These are phyloP conservation scores for Hemisphaericaspora subhashii DNA, from an alignment of 1,139 yeast species.

Conservation along the genomic window DNA sequence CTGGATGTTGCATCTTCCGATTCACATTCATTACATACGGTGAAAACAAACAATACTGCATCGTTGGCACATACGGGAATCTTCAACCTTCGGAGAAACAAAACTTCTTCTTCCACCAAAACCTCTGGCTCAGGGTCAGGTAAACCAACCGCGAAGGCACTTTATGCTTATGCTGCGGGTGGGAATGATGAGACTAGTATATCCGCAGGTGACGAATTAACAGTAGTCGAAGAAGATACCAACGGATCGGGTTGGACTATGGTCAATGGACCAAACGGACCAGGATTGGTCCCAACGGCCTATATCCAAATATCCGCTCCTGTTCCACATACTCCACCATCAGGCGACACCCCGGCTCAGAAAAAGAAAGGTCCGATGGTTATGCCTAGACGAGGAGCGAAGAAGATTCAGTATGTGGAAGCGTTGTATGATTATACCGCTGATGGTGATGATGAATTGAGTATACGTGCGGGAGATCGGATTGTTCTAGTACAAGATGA, in stretches of 20 bases:
- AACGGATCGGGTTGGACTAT: constrained; percentile 95
- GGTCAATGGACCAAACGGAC: constrained; percentile 43
- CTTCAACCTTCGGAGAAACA: constrained; percentile 39
- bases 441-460: constrained; percentile 79
- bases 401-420: constrained; percentile 60
- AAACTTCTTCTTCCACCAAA: constrained; percentile 19
- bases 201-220: constrained; percentile 59
- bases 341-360: constrained; percentile 7
- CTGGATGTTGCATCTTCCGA: constrained; percentile 19
- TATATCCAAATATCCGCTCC: constrained; percentile 55
- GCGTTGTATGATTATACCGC: constrained; percentile 82
- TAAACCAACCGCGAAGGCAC: constrained; percentile 46
- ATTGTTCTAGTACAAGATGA: constrained; percentile 64
- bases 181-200: constrained; percentile 77
- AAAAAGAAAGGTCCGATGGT: constrained; percentile 74
- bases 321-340: constrained; percentile 10
- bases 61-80: constrained; percentile 29
- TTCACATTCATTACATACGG: constrained; percentile 34
- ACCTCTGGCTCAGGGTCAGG: constrained; percentile 18
- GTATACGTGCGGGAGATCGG: constrained; percentile 70
- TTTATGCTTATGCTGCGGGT: constrained; percentile 66
- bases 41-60: constrained; percentile 28
- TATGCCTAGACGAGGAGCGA: constrained; percentile 81
- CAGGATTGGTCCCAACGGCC: constrained; percentile 85
- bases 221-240: constrained; percentile 62